Conservation (phyloP, 2,329 filamentous ascomycete genomes). For the Diaporthe vaccinii region DNA sequence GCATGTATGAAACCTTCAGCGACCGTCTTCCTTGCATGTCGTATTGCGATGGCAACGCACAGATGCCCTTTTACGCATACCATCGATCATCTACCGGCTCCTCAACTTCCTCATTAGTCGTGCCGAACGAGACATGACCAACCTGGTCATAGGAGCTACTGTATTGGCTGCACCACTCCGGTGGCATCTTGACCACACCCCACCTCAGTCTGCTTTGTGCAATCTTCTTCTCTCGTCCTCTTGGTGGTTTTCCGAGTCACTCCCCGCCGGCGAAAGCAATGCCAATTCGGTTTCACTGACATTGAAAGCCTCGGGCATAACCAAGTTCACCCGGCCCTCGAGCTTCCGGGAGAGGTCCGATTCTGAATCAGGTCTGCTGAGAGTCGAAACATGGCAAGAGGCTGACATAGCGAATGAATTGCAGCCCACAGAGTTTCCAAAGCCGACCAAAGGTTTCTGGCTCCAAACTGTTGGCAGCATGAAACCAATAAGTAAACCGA, state of each 20-base stretch:
- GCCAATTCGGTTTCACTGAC: not conserved
- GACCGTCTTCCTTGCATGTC: too few species aligned
- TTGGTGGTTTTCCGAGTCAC: not conserved
- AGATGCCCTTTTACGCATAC: not conserved
- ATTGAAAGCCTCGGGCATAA: not conserved
- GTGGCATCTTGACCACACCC: not conserved
- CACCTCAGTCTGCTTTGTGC: constrained; percentile 2
- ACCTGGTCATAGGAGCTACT: not conserved
- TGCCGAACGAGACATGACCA: not conserved
- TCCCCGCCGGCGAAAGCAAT: not conserved
- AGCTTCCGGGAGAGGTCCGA: not conserved
- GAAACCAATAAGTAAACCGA: not conserved
- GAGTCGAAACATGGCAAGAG: not conserved
- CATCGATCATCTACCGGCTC: not conserved
- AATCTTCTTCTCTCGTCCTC: not conserved
- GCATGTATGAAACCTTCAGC: not conserved
- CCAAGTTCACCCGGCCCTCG: not conserved
- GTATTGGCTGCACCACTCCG: not conserved
- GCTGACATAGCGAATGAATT: not conserved
- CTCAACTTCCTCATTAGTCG: not conserved
- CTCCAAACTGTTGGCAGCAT: not conserved
- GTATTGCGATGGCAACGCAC: not conserved
- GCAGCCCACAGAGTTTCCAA: not conserved
- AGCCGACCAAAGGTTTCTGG: not conserved
- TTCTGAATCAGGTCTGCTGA: not conserved